Base-by-base conservation (phyloP, 495 filamentous ascomycete species). In the Pseudomonodictys pantanalensis region DNA sequence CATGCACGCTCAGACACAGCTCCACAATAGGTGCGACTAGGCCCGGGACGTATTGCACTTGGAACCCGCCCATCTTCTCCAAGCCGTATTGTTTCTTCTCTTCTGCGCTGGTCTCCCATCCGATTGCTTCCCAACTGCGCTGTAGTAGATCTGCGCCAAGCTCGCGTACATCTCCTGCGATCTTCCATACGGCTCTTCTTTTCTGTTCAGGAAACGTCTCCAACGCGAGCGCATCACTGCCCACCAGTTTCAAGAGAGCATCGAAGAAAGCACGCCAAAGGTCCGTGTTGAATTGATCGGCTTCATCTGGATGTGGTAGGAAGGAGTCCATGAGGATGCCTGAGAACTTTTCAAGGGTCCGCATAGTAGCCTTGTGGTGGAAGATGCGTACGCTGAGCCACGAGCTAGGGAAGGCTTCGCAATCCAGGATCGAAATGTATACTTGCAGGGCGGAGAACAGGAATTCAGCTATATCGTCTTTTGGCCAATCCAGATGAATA, bases 141-240 rank as follows among this genome's bases (percentile, higher is more conserved):
- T 87, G 81, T 44, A 99, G 73, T 8, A 99, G 75, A 28, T 91
- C 85, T 1, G 93, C 92, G 42, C 93, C 95, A 64, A 90, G 81
- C 70, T 97, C 91, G 51, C 93, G 79, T 48, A 99, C 90, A 78
- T 99, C 93, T 20, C 93, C 95, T 25, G 91, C 95, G 67, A 99
- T 96, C 76, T 97, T 97, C 93, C 95, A 97, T 12, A 97, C 92
- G 2, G 92, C 92, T 24, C 93, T 77, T 35, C 95, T 78, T 72
- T 97, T 97, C 73, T 99, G 93, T 73, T 97, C 95, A 0, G 95
- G 90, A 70, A 97, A 97, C 0, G 91, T 97, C 69, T 99, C 93
- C 23, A 99, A 81, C 12, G 93, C 91, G 10, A 99, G 78, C 6
- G 87, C 88, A 41, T 91, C 83, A 63, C 89, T 95, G 0, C 89